Conservation (phyloP, 768 basidiomycete species). For the Suillus americanus region DNA sequence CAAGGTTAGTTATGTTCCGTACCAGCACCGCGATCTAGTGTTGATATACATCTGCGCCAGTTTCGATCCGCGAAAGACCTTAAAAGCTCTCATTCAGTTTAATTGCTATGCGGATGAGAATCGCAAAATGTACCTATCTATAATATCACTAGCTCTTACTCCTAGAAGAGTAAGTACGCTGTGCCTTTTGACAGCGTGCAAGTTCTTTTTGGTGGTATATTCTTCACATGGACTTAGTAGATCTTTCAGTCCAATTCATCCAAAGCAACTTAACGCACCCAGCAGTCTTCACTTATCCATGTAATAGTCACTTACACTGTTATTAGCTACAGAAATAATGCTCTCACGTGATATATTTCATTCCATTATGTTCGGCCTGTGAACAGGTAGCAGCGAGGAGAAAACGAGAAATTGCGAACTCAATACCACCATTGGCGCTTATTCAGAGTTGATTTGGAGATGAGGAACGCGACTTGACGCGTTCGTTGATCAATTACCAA, state of each 20-base stretch:
- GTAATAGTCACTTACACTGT: neutral
- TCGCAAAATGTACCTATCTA: neutral
- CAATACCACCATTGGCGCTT: neutral
- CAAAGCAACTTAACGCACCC: neutral
- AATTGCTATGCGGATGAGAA: neutral
- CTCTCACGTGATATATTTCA: neutral
- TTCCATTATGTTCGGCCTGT: neutral
- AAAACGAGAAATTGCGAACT: neutral
- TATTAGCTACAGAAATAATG: too few species aligned
- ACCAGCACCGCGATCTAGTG: neutral
- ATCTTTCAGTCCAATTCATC: neutral
- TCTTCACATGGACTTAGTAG: neutral
- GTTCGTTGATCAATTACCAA: constrained; percentile 24
- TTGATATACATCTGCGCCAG: neutral
- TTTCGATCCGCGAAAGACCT: neutral
- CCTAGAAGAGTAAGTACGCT: neutral
- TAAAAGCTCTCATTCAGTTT: neutral
- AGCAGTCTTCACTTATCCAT: neutral
- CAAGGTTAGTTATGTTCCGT: constrained; percentile 18
- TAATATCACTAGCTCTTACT: neutral
- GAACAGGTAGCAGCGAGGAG: neutral
- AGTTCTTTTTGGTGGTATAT: neutral
- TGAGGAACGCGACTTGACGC: constrained; percentile 20
- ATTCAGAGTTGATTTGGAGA: neutral
- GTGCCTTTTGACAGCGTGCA: neutral